Evolutionary conservation across 805 yeast genomes (phyloP), one percentile per base, ranked within the genome.

Genomic region (Zygosaccharomyces gambellarensis): DNA sequence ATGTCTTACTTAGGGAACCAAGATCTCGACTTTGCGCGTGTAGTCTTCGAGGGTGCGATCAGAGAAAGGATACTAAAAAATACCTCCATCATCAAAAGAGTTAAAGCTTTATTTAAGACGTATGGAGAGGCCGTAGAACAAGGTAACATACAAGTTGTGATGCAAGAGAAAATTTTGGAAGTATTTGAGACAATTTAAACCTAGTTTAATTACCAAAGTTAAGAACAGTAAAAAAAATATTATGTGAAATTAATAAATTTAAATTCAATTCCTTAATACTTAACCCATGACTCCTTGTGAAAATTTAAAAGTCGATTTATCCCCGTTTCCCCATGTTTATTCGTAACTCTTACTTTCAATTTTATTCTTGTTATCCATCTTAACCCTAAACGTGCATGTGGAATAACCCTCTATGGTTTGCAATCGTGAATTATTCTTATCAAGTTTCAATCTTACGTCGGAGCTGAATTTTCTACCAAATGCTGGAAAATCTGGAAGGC

Each of bases 1-100:
- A 52, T 76, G 12, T 72, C 76, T 0, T 70, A 61, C 47, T 60
- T 81, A 32, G 70, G 71, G 19, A 68, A 71, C 34, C 65, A 71
- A 39, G 83, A 81, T 59, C 63, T 83, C 39, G 80, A 77, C 51
- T 79, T 81, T 62, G 82, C 83, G 0, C 67, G 71, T 47, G 72
- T 78, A 39, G 60, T 79, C 10, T 68, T 72, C 51, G 81, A 79
- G 39, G 78, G 77, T 54, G 77, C 80, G 0, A 56, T 69, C 0
- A 67, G 64, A 32, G 73, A 71, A 47, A 67, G 63, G 4, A 41
- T 69, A 4, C 52, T 79, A 2, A 56, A 57, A 12, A 73, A 77
- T 30, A 77, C 73, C 27, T 55, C 57, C 2, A 80, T 78, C 28
- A 60, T 69, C 4, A 68, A 68, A 14, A 57, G 58, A n/a, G 59